A percentile compares a stretch with the other conserved stretches of the same genome.
phyloP scores from a whole-genome alignment of 2,329 filamentous ascomycete genomes.

The Penicillium sp. region DNA sequence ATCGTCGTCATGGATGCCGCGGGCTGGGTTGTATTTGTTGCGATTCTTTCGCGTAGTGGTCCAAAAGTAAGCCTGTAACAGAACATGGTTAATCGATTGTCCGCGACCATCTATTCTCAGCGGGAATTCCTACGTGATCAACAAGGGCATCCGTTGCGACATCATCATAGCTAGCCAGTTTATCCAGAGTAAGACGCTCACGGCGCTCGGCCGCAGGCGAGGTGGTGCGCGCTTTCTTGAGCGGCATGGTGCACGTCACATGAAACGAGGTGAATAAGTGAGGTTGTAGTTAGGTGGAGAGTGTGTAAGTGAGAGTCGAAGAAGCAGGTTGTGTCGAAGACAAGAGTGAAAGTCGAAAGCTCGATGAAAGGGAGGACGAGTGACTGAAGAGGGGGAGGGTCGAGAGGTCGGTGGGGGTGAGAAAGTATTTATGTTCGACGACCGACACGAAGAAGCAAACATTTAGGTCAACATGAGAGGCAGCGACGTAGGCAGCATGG shows the following conservation, averaged over 20 bases:
- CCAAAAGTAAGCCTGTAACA: slow-evolving; percentile 81
- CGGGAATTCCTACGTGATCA: slow-evolving; percentile 67
- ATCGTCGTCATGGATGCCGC: slow-evolving; percentile 65
- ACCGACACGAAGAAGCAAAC: neutral
- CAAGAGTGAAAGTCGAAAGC: neutral
- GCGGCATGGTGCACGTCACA: slow-evolving; percentile 28
- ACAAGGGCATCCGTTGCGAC: slow-evolving; percentile 90
- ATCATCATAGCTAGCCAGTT: slow-evolving; percentile 90
- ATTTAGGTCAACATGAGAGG: neutral
- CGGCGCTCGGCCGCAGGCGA: slow-evolving; percentile 40
- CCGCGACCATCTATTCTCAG: neutral
- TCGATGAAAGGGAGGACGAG: slow-evolving; percentile 5
- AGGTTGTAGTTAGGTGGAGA: neutral
- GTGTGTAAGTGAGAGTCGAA: neutral
- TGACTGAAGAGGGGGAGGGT: neutral
- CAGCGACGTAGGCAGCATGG: slow-evolving; percentile 6
- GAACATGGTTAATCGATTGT: slow-evolving; percentile 15
- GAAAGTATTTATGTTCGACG: slow-evolving; percentile 1
- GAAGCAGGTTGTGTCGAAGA: neutral
- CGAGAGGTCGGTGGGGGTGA: neutral
- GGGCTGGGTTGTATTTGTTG: slow-evolving; percentile 74
- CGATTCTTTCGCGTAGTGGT: slow-evolving; percentile 92
- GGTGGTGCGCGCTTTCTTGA: slow-evolving; percentile 28
- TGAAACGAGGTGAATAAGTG: neutral
- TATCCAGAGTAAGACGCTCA: slow-evolving; percentile 73